phyloP scores from a whole-genome alignment of 208 protist genomes.

The Leishmania lainsoni region DNA sequence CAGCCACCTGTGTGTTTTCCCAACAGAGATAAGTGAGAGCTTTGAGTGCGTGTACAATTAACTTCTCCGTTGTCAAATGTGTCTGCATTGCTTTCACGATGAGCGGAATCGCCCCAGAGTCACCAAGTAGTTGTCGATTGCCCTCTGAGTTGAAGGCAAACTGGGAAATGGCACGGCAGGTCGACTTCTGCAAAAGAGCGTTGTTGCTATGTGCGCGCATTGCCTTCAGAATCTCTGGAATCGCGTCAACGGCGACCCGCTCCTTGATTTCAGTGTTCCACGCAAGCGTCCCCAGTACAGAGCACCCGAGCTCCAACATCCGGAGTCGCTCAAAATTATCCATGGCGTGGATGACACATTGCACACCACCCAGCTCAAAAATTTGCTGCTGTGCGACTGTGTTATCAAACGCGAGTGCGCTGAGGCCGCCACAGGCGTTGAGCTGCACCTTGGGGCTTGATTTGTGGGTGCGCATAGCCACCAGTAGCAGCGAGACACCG shows the following conservation, averaged over 20 bases:
- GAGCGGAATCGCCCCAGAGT: constrained; percentile 85
- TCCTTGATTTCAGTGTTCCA: constrained; percentile 94
- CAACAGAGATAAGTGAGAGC: constrained; percentile 93
- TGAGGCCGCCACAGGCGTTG: constrained; percentile 90
- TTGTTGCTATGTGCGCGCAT: constrained; percentile 83
- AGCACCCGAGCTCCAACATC: constrained; percentile 92
- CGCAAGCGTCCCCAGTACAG: constrained; percentile 87
- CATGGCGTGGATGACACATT: constrained; percentile 90
- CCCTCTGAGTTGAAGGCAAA: constrained; percentile 93
- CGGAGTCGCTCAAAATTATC: constrained; percentile 85
- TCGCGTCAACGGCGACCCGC: constrained; percentile 77
- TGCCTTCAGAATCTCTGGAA: constrained; percentile 85
- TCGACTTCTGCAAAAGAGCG: constrained; percentile 90
- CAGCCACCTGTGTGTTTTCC: constrained; percentile 86
- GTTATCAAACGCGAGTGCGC: constrained; percentile 92
- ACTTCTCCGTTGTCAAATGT: constrained; percentile 86
- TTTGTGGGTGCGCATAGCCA: constrained; percentile 75
- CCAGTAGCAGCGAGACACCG: constrained; percentile 77
- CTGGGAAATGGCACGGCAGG: constrained; percentile 90
- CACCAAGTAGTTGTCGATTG: constrained; percentile 84
- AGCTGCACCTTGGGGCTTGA: constrained; percentile 88
- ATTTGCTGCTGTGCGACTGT: constrained; percentile 89
- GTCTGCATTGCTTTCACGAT: constrained; percentile 87
- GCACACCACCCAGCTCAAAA: constrained; percentile 85
- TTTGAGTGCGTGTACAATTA: constrained; percentile 91